Conservation (phyloP, 768 basidiomycete genomes). For the Piloderma croceum region DNA sequence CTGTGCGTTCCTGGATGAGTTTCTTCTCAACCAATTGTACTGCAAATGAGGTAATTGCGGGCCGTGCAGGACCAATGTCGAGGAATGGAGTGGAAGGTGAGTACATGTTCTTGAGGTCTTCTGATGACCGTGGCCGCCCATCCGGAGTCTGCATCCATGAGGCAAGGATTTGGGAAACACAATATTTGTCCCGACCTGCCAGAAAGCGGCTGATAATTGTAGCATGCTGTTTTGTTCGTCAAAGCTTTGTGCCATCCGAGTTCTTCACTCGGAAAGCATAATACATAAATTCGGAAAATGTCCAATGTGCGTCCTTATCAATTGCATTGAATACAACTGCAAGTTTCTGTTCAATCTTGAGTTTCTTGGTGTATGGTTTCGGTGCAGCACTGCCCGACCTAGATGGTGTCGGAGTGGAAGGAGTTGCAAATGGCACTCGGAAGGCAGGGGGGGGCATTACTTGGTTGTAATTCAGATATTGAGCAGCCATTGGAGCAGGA, state of each 20-base stretch:
- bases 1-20: conserved; percentile 15
- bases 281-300: conserved; percentile 11
- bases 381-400: too few species aligned
- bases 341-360: too few species aligned
- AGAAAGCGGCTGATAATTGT: conserved; percentile 1
- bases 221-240: neutral
- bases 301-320: too few species aligned
- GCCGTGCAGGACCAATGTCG: conserved; percentile 16
- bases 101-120: conserved; percentile 10
- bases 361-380: too few species aligned
- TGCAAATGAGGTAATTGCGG: conserved; percentile 27
- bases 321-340: too few species aligned
- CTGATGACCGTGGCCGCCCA: neutral
- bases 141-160: conserved; percentile 7
- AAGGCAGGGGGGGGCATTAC: too few species aligned
- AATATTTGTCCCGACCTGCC: conserved; percentile 2
- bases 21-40: conserved; percentile 14
- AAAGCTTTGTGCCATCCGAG: neutral
- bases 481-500: too few species aligned
- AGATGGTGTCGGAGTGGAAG: too few species aligned
- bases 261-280: conserved; percentile 4
- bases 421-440: too few species aligned
- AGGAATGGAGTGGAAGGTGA: conserved; percentile 8
- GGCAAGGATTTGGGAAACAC: conserved; percentile 2
- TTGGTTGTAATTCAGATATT: too few species aligned